phyloP scores from a whole-genome alignment of 768 basidiomycete species.

The Lepiota brunneoincarnata region DNA sequence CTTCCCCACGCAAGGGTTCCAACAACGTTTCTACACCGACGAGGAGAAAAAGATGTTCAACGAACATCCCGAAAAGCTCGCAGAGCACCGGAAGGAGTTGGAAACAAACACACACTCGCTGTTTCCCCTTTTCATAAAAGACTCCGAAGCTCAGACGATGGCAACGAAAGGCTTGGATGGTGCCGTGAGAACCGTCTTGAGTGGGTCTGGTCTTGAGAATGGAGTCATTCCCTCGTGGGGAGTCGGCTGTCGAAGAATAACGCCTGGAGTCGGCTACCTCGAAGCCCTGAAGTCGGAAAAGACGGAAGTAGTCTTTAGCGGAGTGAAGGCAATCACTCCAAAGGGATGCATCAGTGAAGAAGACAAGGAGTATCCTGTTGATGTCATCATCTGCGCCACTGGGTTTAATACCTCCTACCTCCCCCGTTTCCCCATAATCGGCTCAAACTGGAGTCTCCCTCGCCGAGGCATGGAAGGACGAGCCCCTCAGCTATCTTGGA shows the following conservation, averaged over 20 bases:
- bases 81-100: constrained; percentile 35
- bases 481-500: constrained; percentile 25
- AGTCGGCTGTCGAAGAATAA: constrained; percentile 29
- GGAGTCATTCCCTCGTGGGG: constrained; percentile 28
- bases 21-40: constrained; percentile 27
- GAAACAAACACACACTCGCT: constrained; percentile 33
- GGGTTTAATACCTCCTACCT: constrained; percentile 29
- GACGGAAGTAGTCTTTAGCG: constrained; percentile 25
- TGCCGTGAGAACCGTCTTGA: constrained; percentile 38
- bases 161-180: constrained; percentile 19
- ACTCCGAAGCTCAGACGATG: constrained; percentile 27
- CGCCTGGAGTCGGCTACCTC: constrained; percentile 28
- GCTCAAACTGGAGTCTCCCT: constrained; percentile 21
- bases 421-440: constrained; percentile 28
- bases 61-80: constrained; percentile 32
- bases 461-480: constrained; percentile 25
- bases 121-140: constrained; percentile 22
- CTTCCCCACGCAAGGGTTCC: constrained; percentile 17
- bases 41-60: constrained; percentile 37
- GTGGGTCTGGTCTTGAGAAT: constrained; percentile 37
- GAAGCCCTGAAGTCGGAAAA: constrained; percentile 25
- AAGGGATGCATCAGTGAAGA: constrained; percentile 22
- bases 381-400: constrained; percentile 31
- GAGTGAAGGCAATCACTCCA: constrained; percentile 25
- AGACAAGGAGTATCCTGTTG: constrained; percentile 24